Conservation (phyloP, 2,329 filamentous ascomycete genomes). For the Fusarium globosum region DNA sequence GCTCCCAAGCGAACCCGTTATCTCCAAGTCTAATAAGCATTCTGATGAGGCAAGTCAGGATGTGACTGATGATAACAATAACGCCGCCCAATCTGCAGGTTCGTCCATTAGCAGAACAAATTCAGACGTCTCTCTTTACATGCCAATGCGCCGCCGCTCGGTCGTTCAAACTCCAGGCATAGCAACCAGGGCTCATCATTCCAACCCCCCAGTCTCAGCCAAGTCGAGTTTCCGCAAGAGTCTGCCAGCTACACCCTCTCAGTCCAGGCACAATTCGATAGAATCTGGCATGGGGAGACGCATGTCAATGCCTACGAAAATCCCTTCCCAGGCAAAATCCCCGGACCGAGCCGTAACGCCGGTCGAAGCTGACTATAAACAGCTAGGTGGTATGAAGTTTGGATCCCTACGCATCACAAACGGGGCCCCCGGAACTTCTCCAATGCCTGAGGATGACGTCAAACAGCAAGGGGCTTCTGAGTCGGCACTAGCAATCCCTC, state of each 20-base stretch:
- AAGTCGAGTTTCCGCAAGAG: slow-evolving; percentile 53
- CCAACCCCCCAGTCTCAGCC: slow-evolving; percentile 35
- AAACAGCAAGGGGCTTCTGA: slow-evolving; percentile 13
- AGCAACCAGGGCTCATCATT: slow-evolving; percentile 55
- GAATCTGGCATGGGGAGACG: slow-evolving; percentile 51
- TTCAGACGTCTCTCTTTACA: slow-evolving; percentile 61
- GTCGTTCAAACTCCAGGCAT: slow-evolving; percentile 62
- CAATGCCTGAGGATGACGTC: slow-evolving; percentile 36
- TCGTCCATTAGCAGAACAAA: slow-evolving; percentile 47
- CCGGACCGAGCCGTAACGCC: slow-evolving; percentile 52
- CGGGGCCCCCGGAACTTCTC: slow-evolving; percentile 64
- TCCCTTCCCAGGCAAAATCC: slow-evolving; percentile 26
- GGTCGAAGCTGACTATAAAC: slow-evolving; percentile 66
- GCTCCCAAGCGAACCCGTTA: slow-evolving; percentile 24
- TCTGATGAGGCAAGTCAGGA: slow-evolving; percentile 33
- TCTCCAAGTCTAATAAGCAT: slow-evolving; percentile 21
- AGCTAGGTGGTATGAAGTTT: slow-evolving; percentile 71
- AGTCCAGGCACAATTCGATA: slow-evolving; percentile 54
- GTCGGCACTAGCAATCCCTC: slow-evolving; percentile 3
- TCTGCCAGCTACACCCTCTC: slow-evolving; percentile 51
- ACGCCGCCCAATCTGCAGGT: slow-evolving; percentile 30
- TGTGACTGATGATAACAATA: slow-evolving; percentile 38
- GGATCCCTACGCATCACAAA: slow-evolving; percentile 73
- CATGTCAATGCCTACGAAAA: slow-evolving; percentile 49
- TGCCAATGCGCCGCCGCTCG: slow-evolving; percentile 60